phyloP scores from a whole-genome alignment of 306 rosid species.

The Inga oerstediana region DNA sequence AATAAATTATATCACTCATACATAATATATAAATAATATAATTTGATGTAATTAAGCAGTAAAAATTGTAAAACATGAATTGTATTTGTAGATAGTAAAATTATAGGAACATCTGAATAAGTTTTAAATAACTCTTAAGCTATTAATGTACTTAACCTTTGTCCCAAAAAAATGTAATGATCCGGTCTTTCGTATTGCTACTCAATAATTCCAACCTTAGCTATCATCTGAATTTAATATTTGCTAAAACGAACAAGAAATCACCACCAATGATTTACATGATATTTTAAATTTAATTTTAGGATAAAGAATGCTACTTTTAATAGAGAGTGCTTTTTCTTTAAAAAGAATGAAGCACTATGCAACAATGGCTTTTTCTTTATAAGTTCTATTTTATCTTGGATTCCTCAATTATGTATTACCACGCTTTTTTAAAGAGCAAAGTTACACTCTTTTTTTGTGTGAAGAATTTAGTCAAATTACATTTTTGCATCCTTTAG shows the following conservation, averaged over 20 bases:
- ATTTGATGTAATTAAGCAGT: neutral
- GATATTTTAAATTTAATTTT: constrained; percentile 28
- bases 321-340: constrained; percentile 42
- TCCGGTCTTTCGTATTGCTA: neutral
- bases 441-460: neutral
- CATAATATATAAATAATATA: too few species aligned
- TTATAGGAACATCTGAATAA: neutral
- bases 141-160: neutral
- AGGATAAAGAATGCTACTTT: constrained; percentile 40
- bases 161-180: too few species aligned
- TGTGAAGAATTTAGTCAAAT: neutral
- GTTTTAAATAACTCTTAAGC: neutral
- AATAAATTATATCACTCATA: too few species aligned
- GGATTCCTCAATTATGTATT: constrained; percentile 58
- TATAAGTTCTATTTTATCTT: constrained; percentile 52
- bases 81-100: neutral
- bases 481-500: neutral
- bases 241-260: constrained; percentile 33
- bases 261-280: constrained; percentile 36
- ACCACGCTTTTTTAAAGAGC: constrained; percentile 34
- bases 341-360: constrained; percentile 46
- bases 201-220: neutral
- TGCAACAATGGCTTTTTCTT: constrained; percentile 67
- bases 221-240: neutral
- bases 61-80: neutral